phyloP scores from a whole-genome alignment of 2,329 filamentous ascomycete genomes.

The Gremmenia infestans region DNA sequence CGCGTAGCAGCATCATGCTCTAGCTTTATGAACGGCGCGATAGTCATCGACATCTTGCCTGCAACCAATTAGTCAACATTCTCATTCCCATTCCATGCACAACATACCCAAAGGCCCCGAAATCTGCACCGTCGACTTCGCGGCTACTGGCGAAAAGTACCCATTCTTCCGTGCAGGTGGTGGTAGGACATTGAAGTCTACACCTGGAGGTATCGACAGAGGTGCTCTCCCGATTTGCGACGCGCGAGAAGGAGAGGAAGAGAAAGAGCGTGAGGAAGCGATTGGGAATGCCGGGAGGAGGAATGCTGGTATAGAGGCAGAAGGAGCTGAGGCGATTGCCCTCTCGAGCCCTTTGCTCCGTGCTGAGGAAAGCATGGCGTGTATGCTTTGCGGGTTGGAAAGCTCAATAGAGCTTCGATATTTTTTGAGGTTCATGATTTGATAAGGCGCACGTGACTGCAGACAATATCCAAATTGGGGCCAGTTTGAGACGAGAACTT shows the following conservation, averaged over 20 bases:
- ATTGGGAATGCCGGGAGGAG: constrained; percentile 66
- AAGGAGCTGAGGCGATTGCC: constrained; percentile 44
- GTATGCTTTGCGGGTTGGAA: not conserved
- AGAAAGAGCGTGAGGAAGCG: constrained; percentile 55
- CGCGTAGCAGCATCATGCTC: constrained; percentile 58
- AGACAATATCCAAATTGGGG: not conserved
- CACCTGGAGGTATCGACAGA: constrained; percentile 76
- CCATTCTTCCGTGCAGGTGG: constrained; percentile 33
- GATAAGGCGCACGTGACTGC: not conserved
- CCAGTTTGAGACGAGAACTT: too few relatives aligned
- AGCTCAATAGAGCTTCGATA: not conserved
- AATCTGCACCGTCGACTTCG: constrained; percentile 66
- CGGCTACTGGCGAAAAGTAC: constrained; percentile 43
- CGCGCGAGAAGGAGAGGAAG: constrained; percentile 56
- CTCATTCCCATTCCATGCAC: not conserved
- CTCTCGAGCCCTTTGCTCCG: constrained; percentile 56
- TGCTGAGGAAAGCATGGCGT: constrained; percentile 59
- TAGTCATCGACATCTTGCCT: constrained; percentile 70
- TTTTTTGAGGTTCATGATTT: not conserved
- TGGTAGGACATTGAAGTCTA: constrained; percentile 68
- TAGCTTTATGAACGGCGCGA: constrained; percentile 76
- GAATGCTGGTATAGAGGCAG: constrained; percentile 61
- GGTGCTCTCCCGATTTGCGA: constrained; percentile 86
- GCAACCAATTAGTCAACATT: constrained; percentile 10
- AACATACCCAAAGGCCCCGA: constrained; percentile 71